Evolutionary conservation across 1,284 basidiomycete species (phyloP).

Genomic region (Cryptococcus sp.): DNA sequence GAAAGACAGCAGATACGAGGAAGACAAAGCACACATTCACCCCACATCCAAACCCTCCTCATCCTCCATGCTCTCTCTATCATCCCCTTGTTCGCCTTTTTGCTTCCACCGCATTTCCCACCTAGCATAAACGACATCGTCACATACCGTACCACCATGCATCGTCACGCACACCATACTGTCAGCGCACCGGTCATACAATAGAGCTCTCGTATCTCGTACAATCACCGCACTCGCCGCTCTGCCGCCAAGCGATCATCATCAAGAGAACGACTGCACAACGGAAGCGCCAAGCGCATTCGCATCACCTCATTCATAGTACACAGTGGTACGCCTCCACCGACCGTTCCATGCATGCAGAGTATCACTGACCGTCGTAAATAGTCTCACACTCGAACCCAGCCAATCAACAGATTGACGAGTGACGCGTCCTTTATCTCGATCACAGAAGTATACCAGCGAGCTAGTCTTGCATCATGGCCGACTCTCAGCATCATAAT

Average conservation of each 20-base stretch:
- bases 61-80: too few species aligned
- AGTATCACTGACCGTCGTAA: too few species aligned
- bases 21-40: slow-evolving; percentile 2
- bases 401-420: too few species aligned
- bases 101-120: background rate
- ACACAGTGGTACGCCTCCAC: too few species aligned
- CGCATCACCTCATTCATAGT: too few species aligned
- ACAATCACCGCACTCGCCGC: background rate
- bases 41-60: background rate
- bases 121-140: slow-evolving; percentile 3
- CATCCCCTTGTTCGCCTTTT: slow-evolving; percentile 1
- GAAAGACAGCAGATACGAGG: background rate
- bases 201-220: background rate
- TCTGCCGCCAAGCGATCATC: too few species aligned
- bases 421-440: too few species aligned
- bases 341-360: too few species aligned
- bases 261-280: background rate
- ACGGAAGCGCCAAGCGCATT: background rate
- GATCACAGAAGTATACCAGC: too few species aligned
- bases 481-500: background rate
- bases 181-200: background rate
- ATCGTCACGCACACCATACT: background rate
- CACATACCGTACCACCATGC: slow-evolving; percentile 2
- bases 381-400: too few species aligned
- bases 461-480: too few species aligned